phyloP scores from a whole-genome alignment of 257 asterid species.

The Phtheirospermum japonicum region DNA sequence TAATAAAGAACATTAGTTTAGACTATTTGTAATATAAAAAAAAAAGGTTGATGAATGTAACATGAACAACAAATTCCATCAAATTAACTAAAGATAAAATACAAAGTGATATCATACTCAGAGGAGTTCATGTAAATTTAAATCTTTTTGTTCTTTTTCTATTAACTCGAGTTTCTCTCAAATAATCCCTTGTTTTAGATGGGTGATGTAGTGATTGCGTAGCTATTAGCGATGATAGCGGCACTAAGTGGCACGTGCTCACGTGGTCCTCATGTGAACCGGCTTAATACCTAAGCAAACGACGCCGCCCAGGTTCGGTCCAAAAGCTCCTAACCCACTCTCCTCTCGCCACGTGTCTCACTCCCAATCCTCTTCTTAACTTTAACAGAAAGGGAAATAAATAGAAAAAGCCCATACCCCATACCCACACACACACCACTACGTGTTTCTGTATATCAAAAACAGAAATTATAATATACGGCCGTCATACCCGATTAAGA shows the following conservation, averaged over 20 bases:
- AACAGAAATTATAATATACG: conserved; percentile 14
- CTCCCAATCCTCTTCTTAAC: conserved; percentile 5
- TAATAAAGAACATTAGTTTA: no score
- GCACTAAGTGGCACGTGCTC: conserved; percentile 29
- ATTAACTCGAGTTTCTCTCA: no score
- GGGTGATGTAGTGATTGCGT: background rate
- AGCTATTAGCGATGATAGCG: conserved; percentile 24
- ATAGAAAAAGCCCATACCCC: background rate
- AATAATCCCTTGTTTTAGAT: background rate
- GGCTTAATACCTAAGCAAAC: conserved; percentile 31
- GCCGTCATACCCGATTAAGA: conserved; percentile 38
- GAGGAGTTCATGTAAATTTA: no score
- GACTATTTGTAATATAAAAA: no score
- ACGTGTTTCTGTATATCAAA: background rate
- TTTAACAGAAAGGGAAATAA: background rate
- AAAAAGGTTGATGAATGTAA: no score
- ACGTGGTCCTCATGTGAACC: conserved; percentile 40
- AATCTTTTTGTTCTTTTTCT: no score
- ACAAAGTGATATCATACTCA: no score
- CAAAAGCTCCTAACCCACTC: conserved; percentile 23
- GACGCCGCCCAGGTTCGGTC: conserved; percentile 47
- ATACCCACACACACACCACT: background rate
- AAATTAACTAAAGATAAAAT: no score
- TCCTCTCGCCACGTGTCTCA: conserved; percentile 37
- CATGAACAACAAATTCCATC: no score